Percentiles rank a stretch among this genome's conserved stretches.
phyloP scores from a whole-genome alignment of 129 eudicot genomes.

The Pseudognaphalium luteoalbum region DNA sequence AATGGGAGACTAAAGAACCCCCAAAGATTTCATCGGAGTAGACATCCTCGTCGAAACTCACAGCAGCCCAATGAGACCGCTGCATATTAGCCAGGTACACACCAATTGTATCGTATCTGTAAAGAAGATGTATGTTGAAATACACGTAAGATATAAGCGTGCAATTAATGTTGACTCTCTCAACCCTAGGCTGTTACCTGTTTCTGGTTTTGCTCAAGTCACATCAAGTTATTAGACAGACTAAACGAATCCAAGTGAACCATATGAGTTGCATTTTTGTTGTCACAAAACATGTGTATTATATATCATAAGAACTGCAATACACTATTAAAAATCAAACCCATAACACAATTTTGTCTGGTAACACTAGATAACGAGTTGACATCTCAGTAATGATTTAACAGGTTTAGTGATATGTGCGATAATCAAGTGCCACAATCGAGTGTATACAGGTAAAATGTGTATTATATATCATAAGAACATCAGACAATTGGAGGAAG shows the following conservation, averaged over 20 bases:
- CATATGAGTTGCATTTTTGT: no score
- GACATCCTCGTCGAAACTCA: conserved; percentile 34
- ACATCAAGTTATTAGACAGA: no score
- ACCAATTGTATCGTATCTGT: background rate
- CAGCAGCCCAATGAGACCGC: conserved; percentile 30
- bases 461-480: background rate
- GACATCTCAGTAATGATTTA: background rate
- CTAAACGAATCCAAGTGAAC: no score
- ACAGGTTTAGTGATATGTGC: background rate
- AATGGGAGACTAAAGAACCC: conserved; percentile 52
- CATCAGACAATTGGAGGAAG: conserved; percentile 1
- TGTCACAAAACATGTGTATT: no score
- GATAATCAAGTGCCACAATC: background rate
- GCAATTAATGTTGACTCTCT: no score
- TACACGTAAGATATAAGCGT: no score
- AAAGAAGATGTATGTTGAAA: background rate
- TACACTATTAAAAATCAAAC: no score
- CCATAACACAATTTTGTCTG: no score
- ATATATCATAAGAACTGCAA: no score
- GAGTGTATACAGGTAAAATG: background rate
- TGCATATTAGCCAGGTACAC: conserved; percentile 18
- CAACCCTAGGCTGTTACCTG: no score
- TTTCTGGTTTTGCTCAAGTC: no score
- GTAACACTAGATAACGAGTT: no score
- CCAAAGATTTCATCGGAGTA: conserved; percentile 37